Conservation (phyloP, 768 basidiomycete species). For the Tylopilus sp. region DNA sequence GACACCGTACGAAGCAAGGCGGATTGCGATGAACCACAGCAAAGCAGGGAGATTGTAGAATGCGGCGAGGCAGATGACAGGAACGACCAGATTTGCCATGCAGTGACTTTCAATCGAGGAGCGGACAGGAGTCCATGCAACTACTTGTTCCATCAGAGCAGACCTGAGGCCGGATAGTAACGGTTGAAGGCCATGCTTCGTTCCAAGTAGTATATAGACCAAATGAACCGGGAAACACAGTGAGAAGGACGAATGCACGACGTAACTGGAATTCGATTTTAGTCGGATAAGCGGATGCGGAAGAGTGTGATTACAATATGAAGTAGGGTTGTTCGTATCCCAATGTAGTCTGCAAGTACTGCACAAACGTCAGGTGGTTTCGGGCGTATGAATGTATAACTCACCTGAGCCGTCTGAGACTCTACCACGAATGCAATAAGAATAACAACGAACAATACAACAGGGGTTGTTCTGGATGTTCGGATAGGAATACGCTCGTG, state of each 20-base stretch:
- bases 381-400: conserved; percentile 6
- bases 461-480: conserved; percentile 39
- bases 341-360: conserved; percentile 79
- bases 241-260: conserved; percentile 80
- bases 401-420: conserved; percentile 73
- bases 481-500: not conserved
- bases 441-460: conserved; percentile 53
- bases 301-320: conserved; percentile 60
- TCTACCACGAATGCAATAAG: conserved; percentile 75
- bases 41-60: conserved; percentile 63
- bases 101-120: conserved; percentile 22
- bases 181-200: conserved; percentile 44
- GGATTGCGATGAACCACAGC: conserved; percentile 73
- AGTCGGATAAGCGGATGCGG: not conserved
- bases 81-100: conserved; percentile 33
- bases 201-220: conserved; percentile 52
- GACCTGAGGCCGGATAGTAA: conserved; percentile 51
- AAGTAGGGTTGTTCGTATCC: conserved; percentile 87
- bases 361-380: conserved; percentile 5
- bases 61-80: conserved; percentile 22
- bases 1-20: conserved; percentile 62
- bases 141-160: conserved; percentile 39
- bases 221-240: conserved; percentile 84
- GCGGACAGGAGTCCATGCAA: conserved; percentile 4
- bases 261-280: conserved; percentile 50